phyloP scores from a whole-genome alignment of 176 grass and related monocot genomes.

The Aegilops bicornis region DNA sequence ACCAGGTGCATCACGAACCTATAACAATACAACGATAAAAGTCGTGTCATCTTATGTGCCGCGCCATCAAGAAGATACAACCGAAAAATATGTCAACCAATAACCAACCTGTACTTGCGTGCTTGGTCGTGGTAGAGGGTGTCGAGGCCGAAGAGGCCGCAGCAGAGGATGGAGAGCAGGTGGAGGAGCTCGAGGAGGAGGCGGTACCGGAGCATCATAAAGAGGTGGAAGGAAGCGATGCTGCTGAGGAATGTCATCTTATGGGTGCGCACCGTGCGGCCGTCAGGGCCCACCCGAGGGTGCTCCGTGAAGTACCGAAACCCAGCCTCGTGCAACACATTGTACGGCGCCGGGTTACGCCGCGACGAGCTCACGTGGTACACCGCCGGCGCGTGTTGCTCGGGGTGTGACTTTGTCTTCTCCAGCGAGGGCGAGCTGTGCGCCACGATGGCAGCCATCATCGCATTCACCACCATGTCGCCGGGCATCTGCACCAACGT shows the following conservation, averaged over 20 bases:
- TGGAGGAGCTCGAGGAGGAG: slow-evolving; percentile 53
- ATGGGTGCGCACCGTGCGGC: slow-evolving; percentile 20
- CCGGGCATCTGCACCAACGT: slow-evolving; percentile 58
- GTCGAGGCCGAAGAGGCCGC: slow-evolving; percentile 1
- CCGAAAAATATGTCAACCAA: neutral
- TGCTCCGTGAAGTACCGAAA: slow-evolving; percentile 55
- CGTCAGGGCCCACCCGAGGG: slow-evolving; percentile 50
- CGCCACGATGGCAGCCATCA: slow-evolving; percentile 46
- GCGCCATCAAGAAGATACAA: neutral
- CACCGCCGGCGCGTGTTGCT: neutral
- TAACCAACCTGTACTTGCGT: slow-evolving; percentile 46
- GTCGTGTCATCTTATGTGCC: neutral
- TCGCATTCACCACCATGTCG: slow-evolving; percentile 90
- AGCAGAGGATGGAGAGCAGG: slow-evolving; percentile 24
- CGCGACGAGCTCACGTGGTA: slow-evolving; percentile 60
- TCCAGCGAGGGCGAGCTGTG: neutral
- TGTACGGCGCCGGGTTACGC: slow-evolving; percentile 50
- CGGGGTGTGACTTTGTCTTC: neutral
- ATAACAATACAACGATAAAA: neutral
- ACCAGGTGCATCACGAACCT: slow-evolving; percentile 48
- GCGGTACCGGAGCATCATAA: slow-evolving; percentile 55
- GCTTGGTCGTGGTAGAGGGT: slow-evolving; percentile 23
- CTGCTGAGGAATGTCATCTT: slow-evolving; percentile 47
- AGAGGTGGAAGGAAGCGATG: slow-evolving; percentile 38
- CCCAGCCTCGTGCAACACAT: slow-evolving; percentile 39